These are phyloP conservation scores for Monosporozyma unispora DNA, from an alignment of 805 yeast genomes.

Conservation along the genomic window DNA sequence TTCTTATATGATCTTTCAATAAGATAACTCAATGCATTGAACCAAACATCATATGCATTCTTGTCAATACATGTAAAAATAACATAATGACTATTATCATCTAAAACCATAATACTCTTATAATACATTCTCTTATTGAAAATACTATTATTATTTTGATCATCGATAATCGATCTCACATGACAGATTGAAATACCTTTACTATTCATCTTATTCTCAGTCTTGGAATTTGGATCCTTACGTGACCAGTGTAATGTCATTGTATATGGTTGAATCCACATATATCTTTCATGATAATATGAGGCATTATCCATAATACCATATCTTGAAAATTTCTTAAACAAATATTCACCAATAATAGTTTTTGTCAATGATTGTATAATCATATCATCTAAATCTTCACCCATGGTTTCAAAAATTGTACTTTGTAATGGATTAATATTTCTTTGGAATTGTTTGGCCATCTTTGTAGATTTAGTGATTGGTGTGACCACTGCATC, in stretches of 20 bases:
- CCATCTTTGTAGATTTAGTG: background rate
- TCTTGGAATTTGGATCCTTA: conserved; percentile 1
- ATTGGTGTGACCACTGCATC: background rate
- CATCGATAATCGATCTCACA: conserved; percentile 44
- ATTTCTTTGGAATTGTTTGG: background rate
- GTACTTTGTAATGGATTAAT: background rate
- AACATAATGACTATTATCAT: conserved; percentile 49
- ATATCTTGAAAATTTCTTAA: conserved; percentile 72
- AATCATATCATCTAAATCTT: conserved; percentile 36
- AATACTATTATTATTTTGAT: background rate
- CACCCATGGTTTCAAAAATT: conserved; percentile 40
- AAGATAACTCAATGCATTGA: conserved; percentile 68
- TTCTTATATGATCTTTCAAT: conserved; percentile 58
- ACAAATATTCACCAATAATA: conserved; percentile 83
- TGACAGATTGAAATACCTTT: conserved; percentile 4
- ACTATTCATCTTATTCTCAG: conserved; percentile 1
- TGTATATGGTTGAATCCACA: conserved; percentile 95
- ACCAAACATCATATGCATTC: conserved; percentile 87
- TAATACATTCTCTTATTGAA: conserved; percentile 54
- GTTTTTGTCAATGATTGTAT: conserved; percentile 58
- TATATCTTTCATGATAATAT: conserved; percentile 79
- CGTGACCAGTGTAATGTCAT: conserved; percentile 85
- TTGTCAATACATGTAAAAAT: conserved; percentile 83
- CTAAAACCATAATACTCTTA: conserved; percentile 69
- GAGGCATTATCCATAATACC: conserved; percentile 70